Evolutionary conservation across 441 rosid species (phyloP).

Genomic region (Daphne laureola): DNA sequence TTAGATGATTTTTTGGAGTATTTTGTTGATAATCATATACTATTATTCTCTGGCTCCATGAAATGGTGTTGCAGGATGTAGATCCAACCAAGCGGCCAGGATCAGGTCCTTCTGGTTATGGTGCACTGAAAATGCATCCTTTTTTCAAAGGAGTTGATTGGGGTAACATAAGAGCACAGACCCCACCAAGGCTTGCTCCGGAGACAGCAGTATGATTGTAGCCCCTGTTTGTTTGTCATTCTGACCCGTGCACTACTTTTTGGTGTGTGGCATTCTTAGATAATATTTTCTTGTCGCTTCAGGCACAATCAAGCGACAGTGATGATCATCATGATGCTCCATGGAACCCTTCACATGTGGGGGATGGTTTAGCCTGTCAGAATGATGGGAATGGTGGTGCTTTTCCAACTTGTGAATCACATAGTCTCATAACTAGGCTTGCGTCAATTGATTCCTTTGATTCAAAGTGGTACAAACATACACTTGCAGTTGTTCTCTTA

Average conservation of each 20-base stretch:
- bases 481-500: slow-evolving; percentile 13
- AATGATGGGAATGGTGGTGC: slow-evolving; percentile 44
- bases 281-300: slow-evolving; percentile 12
- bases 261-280: neutral
- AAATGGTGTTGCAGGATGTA: slow-evolving; percentile 50
- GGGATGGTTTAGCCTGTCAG: slow-evolving; percentile 47
- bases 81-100: slow-evolving; percentile 95
- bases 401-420: slow-evolving; percentile 43
- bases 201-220: slow-evolving; percentile 46
- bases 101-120: slow-evolving; percentile 84
- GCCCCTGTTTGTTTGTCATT: slow-evolving; percentile 1
- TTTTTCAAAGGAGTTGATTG: slow-evolving; percentile 88
- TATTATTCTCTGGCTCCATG: neutral
- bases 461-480: slow-evolving; percentile 72
- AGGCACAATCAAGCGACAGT: slow-evolving; percentile 58
- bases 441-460: slow-evolving; percentile 97
- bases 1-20: no score
- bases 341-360: slow-evolving; percentile 72
- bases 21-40: no score
- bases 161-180: slow-evolving; percentile 60
- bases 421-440: slow-evolving; percentile 65
- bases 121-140: slow-evolving; percentile 75
- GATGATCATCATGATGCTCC: slow-evolving; percentile 52
- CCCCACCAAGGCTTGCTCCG: slow-evolving; percentile 79
- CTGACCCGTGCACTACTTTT: no score